These are phyloP conservation scores for Fusarium denticulatum DNA, from an alignment of 2,329 filamentous ascomycete species.

Conservation along the genomic window DNA sequence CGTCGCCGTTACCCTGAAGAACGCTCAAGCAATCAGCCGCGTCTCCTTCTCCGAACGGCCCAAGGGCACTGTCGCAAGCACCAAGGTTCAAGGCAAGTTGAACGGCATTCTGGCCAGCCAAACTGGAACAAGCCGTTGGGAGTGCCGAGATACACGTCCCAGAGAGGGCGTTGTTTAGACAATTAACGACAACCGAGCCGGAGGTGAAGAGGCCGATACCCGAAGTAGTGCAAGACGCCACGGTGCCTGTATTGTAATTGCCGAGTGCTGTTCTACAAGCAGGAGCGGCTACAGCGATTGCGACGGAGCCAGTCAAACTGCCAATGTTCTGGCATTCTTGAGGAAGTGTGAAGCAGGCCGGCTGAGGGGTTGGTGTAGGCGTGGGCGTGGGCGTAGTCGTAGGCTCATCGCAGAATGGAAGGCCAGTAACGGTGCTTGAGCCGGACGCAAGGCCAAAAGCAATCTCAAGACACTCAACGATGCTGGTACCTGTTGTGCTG, in stretches of 20 bases:
- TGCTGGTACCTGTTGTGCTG: not conserved
- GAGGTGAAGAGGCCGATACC: not conserved
- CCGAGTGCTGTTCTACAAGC: not conserved
- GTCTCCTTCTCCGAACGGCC: rapidly evolving
- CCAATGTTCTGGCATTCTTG: rapidly evolving
- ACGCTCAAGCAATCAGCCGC: not conserved
- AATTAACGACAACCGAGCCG: not conserved
- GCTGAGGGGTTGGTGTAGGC: not conserved
- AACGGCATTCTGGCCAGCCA: not conserved
- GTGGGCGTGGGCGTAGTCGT: not conserved
- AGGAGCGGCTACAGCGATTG: not conserved
- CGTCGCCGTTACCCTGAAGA: not conserved
- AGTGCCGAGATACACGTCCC: not conserved
- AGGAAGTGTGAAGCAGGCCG: not conserved
- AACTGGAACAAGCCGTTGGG: not conserved
- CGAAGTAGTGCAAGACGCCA: not conserved
- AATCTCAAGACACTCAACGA: not conserved
- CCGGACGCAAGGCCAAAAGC: not conserved
- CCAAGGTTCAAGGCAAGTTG: not conserved
- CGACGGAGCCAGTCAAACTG: not conserved
- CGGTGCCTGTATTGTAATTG: not conserved
- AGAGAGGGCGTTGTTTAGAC: not conserved
- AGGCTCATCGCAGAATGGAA: not conserved
- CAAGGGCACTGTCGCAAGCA: not conserved
- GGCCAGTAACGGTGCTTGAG: not conserved